Evolutionary conservation across 1,284 basidiomycete species (phyloP), one percentile per base, ranked within the genome.

Genomic region (Boletus sp.): DNA sequence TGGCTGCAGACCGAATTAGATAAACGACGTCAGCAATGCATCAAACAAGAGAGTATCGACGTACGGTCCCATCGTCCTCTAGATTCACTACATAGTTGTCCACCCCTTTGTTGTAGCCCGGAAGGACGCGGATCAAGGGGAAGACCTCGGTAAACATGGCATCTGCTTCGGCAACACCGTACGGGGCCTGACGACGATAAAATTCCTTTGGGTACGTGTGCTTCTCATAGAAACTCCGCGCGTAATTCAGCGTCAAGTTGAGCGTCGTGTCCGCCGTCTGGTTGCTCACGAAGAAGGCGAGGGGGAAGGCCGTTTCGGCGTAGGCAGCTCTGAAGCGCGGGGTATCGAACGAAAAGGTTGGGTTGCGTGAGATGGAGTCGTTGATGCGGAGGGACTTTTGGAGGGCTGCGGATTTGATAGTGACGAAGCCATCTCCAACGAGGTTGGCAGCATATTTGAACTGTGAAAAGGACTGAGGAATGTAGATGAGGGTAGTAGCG

Each of bases 231-330:
- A 65, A 63, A 30, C 48, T 54, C 29, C 49, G 44, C 3, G 59
- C 62, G 0, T 50, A 1, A 8, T 49, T 45, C 4, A 65, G 3
- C 8, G 58, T 57, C 2, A 6, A 25, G 8, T 43, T 47, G 1
- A 49, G 3, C 8, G 50, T 58, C 37, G 59, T 51, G 41, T 61
- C 45, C 16, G 1, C 34, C 1, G 56, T 65, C 44, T 65, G 62
- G 41, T 63, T 55, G 45, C 51, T 63, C 19, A 51, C 51, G 33
- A 66, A 65, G 41, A 66, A 65, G 3, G 58, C 60, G 7, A 66
- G 46, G 1, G 60, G 62, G 12, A 66, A 61, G 0, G 41, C 49
- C 5, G 60, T 47, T 41, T 62, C 64, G 6, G 50, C 50, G 14
- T 65, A 57, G 3, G 56, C 58, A 0, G 52, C 47, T 0, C 52